Percentiles rank a stretch among this genome's conserved stretches.
These are phyloP conservation scores for Helotiales sp. DNA, from an alignment of 2,329 filamentous ascomycete species.

Conservation along the genomic window DNA sequence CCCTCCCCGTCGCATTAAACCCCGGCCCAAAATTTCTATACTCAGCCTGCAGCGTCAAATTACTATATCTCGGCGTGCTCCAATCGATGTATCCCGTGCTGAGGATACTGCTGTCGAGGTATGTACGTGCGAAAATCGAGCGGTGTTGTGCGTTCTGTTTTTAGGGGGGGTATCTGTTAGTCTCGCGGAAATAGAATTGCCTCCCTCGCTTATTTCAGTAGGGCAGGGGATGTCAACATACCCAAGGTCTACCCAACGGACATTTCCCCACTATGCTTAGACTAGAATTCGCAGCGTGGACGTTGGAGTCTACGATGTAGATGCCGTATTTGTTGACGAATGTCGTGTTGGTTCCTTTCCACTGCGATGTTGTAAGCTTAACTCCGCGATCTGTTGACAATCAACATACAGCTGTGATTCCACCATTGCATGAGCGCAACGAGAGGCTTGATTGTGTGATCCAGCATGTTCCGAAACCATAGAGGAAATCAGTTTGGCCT, in stretches of 20 bases:
- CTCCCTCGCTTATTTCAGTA: not conserved
- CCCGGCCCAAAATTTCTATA: conserved; percentile 56
- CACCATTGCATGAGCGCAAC: conserved; percentile 66
- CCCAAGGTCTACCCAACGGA: conserved; percentile 58
- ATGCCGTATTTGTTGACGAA: conserved; percentile 70
- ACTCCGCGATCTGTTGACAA: no score
- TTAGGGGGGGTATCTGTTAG: not conserved
- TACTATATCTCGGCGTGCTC: conserved; percentile 41
- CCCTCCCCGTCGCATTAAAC: conserved; percentile 53
- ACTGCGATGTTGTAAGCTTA: conserved; percentile 40
- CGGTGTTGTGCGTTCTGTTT: conserved; percentile 52
- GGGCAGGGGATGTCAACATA: not conserved
- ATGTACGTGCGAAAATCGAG: conserved; percentile 56
- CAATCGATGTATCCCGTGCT: conserved; percentile 57
- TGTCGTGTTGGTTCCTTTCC: conserved; percentile 71
- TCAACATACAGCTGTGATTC: conserved; percentile 61
- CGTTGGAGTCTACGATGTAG: conserved; percentile 62
- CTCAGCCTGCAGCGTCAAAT: conserved; percentile 57
- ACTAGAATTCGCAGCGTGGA: conserved; percentile 59
- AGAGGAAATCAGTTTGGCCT: conserved; percentile 73
- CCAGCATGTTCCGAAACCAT: conserved; percentile 64
- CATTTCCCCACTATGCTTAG: conserved; percentile 48
- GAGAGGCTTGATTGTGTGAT: conserved; percentile 58
- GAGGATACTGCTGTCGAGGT: conserved; percentile 56
- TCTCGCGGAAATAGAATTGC: not conserved